Evolutionary conservation across 2,329 filamentous ascomycete genomes (phyloP).

Genomic region (Phialemonium atrogriseum): DNA sequence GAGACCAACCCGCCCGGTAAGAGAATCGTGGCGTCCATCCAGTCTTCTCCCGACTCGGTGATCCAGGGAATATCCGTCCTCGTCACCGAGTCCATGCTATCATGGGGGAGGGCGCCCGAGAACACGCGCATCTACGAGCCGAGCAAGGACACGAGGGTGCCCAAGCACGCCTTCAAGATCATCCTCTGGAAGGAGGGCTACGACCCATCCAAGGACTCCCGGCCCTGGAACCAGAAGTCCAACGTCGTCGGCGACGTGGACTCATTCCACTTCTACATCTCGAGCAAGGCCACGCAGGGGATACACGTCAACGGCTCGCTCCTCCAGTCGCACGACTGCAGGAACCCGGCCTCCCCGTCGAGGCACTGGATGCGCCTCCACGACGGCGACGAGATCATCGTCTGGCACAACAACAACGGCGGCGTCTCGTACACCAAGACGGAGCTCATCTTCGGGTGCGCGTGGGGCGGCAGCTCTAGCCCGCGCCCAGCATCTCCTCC

Average conservation of each 20-base stretch:
- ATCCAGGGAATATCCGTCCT: slow-evolving; percentile 54
- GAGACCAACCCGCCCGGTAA: slow-evolving; percentile 23
- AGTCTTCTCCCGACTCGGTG: slow-evolving; percentile 57
- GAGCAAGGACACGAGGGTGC: slow-evolving; percentile 59
- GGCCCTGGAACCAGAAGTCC: slow-evolving; percentile 46
- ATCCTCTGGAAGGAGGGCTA: slow-evolving; percentile 64
- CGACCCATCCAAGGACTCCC: slow-evolving; percentile 46
- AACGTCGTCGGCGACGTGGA: slow-evolving; percentile 32
- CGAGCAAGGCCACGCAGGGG: slow-evolving; percentile 68
- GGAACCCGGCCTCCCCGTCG: slow-evolving; percentile 46
- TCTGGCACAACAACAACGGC: slow-evolving; percentile 49
- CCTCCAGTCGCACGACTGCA: slow-evolving; percentile 48
- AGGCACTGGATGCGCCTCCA: slow-evolving; percentile 60
- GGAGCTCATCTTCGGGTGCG: slow-evolving; percentile 42
- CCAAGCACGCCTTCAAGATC: slow-evolving; percentile 74
- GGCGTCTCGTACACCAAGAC: slow-evolving; percentile 26
- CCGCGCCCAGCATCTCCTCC: slow-evolving; percentile 20
- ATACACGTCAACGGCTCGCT: slow-evolving; percentile 69
- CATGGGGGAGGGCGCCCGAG: slow-evolving; percentile 65
- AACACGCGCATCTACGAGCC: slow-evolving; percentile 63
- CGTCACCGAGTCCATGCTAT: slow-evolving; percentile 58
- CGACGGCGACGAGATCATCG: slow-evolving; percentile 66
- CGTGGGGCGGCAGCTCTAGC: slow-evolving; percentile 46
- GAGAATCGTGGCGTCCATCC: slow-evolving; percentile 54
- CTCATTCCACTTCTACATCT: slow-evolving; percentile 63